A percentile compares a stretch with the other conserved stretches of the same genome.
These are phyloP conservation scores for Podospora australis DNA, from an alignment of 495 filamentous ascomycete genomes.

Conservation along the genomic window DNA sequence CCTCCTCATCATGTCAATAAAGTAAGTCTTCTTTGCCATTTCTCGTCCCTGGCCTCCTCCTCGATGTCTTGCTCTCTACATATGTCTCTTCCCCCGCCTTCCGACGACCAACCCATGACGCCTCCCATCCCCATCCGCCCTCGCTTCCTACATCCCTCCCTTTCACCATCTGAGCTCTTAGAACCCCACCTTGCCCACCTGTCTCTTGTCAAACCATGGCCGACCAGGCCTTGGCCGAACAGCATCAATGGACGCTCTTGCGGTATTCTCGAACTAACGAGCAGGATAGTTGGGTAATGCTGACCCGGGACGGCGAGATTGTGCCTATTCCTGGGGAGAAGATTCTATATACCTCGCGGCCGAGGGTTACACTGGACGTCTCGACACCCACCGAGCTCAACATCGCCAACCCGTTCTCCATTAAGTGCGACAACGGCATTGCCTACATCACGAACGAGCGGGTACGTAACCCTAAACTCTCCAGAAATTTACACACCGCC, in stretches of 20 bases:
- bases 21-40: slow-evolving; percentile 48
- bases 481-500: neutral
- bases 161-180: slow-evolving; percentile 5
- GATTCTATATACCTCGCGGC: slow-evolving; percentile 39
- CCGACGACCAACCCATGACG: slow-evolving; percentile 9
- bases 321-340: slow-evolving; percentile 42
- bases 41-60: too few relatives aligned
- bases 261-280: slow-evolving; percentile 35
- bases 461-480: slow-evolving; percentile 41
- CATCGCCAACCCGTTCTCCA: slow-evolving; percentile 36
- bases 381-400: slow-evolving; percentile 38
- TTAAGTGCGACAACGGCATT: slow-evolving; percentile 44
- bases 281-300: slow-evolving; percentile 48
- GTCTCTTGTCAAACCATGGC: slow-evolving; percentile 5
- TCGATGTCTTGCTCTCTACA: slow-evolving; percentile 16
- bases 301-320: slow-evolving; percentile 44
- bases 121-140: slow-evolving; percentile 17
- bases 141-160: slow-evolving; percentile 18
- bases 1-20: slow-evolving; percentile 58
- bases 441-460: slow-evolving; percentile 86
- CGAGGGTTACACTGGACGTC: slow-evolving; percentile 39
- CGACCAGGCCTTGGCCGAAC: slow-evolving; percentile 43
- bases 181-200: slow-evolving; percentile 1
- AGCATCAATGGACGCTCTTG: slow-evolving; percentile 30
- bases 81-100: slow-evolving; percentile 15